Evolutionary conservation across 2,329 filamentous ascomycete genomes (phyloP).

Genomic region (Verticillium zaregamsianum): DNA sequence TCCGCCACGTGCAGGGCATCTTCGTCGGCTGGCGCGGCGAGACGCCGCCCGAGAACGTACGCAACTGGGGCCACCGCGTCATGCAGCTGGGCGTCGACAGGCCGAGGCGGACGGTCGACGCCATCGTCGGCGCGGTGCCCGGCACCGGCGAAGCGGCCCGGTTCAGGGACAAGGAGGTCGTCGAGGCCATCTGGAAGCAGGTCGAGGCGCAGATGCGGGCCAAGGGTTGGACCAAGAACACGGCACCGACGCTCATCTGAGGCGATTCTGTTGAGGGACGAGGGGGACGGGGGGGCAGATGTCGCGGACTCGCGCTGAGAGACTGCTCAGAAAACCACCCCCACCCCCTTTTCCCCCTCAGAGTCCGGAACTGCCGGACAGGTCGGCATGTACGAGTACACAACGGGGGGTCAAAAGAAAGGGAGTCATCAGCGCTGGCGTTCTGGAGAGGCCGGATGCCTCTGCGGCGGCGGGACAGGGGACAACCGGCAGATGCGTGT

Average conservation of each 20-base stretch:
- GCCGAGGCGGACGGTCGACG: conserved; percentile 55
- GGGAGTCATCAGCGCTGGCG: conserved; percentile 2
- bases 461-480: neutral
- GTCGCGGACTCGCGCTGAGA: no score
- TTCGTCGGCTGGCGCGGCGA: conserved; percentile 92
- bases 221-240: conserved; percentile 77
- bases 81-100: conserved; percentile 78
- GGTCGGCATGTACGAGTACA: neutral
- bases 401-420: neutral
- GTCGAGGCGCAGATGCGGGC: conserved; percentile 85
- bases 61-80: conserved; percentile 82
- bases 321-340: no score
- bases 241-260: conserved; percentile 43
- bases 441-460: neutral
- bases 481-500: neutral
- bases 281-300: neutral
- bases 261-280: neutral
- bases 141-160: conserved; percentile 45
- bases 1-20: conserved; percentile 80
- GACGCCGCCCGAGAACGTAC: conserved; percentile 70
- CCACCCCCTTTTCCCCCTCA: no score
- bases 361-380: neutral
- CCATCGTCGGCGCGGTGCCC: neutral
- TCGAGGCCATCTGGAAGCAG: conserved; percentile 86
- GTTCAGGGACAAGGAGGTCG: conserved; percentile 88